Evolutionary conservation across 2,329 filamentous ascomycete genomes (phyloP).

Genomic region (Talaromyces funiculosus): DNA sequence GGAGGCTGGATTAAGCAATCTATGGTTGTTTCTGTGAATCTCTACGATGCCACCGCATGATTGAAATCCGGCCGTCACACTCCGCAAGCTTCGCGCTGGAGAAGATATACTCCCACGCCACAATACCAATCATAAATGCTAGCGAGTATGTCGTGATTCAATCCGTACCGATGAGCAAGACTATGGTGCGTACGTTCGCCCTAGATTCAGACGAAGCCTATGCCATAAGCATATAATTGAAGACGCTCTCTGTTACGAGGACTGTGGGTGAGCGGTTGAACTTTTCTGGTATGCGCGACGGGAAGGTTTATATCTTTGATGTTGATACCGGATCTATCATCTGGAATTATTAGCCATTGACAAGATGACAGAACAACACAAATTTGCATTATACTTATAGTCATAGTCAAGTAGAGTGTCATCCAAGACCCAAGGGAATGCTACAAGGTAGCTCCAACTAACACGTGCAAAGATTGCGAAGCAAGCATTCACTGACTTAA

Average conservation of each 20-base stretch:
- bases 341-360: background rate
- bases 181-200: no score
- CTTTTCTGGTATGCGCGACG: background rate
- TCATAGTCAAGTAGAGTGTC: background rate
- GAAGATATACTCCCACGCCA: background rate
- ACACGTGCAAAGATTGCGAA: background rate
- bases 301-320: background rate
- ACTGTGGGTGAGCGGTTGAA: background rate
- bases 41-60: conserved; percentile 3
- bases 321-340: background rate
- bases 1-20: background rate
- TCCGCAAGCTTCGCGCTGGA: background rate
- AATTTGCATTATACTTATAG: background rate
- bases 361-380: background rate
- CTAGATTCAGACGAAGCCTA: no score
- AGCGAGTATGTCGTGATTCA: background rate
- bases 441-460: background rate
- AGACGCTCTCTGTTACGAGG: background rate
- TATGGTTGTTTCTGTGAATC: background rate
- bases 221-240: no score
- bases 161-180: background rate
- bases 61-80: background rate
- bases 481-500: no score
- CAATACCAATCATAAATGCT: background rate
- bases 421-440: background rate